A percentile compares a stretch with the other conserved stretches of the same genome.
Conservation (phyloP, 495 filamentous ascomycete genomes). For the Annulohypoxylon stygium region DNA sequence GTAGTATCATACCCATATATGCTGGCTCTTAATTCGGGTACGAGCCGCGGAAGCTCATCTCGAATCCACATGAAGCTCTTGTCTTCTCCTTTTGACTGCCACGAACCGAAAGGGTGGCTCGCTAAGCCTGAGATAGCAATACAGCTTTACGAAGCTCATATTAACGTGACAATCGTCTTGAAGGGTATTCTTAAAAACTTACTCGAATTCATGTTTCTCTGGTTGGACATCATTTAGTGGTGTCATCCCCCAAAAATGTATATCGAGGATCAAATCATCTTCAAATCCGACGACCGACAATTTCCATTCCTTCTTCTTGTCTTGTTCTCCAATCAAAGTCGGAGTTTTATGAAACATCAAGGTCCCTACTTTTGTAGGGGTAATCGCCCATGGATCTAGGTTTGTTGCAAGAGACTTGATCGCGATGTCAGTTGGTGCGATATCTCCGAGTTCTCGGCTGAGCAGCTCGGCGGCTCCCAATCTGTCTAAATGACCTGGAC, state of each 20-base stretch:
- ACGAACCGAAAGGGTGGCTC: conserved; percentile 46
- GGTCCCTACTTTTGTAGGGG: conserved; percentile 22
- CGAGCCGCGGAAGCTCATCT: neutral
- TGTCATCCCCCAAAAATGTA: conserved; percentile 31
- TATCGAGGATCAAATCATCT: conserved; percentile 24
- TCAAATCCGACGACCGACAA: conserved; percentile 10
- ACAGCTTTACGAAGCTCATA: conserved; percentile 14
- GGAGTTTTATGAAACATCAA: conserved; percentile 19
- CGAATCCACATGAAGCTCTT: conserved; percentile 42
- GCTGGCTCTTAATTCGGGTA: conserved; percentile 22
- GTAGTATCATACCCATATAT: conserved; percentile 39
- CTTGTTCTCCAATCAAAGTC: neutral
- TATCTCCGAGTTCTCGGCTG: conserved; percentile 11
- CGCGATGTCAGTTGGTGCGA: conserved; percentile 14
- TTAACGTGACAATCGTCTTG: neutral
- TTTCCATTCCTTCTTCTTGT: conserved; percentile 8
- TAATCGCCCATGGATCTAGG: conserved; percentile 11
- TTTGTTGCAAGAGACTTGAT: conserved; percentile 24
- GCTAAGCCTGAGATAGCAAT: conserved; percentile 46
- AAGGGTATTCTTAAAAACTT: neutral
- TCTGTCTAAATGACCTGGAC: conserved; percentile 23
- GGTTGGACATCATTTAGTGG: conserved; percentile 22
- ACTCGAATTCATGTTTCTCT: conserved; percentile 12
- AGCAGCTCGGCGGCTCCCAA: conserved; percentile 8
- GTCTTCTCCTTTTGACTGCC: conserved; percentile 39